These are phyloP conservation scores for Polyporus tsugae DNA, from an alignment of 1,284 basidiomycete genomes.

Conservation along the genomic window DNA sequence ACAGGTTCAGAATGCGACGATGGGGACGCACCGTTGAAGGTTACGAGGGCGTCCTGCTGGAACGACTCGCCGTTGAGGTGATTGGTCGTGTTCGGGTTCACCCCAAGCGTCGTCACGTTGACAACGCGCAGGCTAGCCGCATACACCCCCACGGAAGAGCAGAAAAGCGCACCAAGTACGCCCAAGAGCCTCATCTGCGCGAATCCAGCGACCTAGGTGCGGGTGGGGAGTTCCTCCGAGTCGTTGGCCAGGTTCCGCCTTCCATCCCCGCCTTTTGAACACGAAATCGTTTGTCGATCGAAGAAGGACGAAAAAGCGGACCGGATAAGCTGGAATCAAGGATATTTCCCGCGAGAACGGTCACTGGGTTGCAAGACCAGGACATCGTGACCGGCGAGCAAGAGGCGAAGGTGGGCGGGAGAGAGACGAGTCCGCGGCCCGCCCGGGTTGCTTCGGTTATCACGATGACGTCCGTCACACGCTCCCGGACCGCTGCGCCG, in stretches of 20 bases:
- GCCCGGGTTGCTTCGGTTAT: slow-evolving; percentile 17
- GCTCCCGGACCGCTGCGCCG: slow-evolving; percentile 7
- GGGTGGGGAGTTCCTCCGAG: not conserved
- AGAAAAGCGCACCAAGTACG: slow-evolving; percentile 6
- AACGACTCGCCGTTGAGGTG: slow-evolving; percentile 54
- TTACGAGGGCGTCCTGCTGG: slow-evolving; percentile 51
- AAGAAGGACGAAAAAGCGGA: slow-evolving; percentile 1
- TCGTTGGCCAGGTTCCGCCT: not conserved
- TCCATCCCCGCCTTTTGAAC: slow-evolving; percentile 16
- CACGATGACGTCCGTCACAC: slow-evolving; percentile 17
- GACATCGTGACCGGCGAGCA: slow-evolving; percentile 25
- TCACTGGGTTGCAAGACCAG: slow-evolving; percentile 22
- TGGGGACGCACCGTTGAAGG: slow-evolving; percentile 45
- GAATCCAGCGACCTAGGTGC: not conserved
- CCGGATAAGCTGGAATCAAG: not conserved
- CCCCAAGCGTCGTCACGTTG: slow-evolving; percentile 43
- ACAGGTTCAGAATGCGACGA: not conserved
- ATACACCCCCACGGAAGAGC: not conserved
- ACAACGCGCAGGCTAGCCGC: slow-evolving; percentile 34
- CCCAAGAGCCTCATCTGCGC: slow-evolving; percentile 16
- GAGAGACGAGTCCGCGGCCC: slow-evolving; percentile 12
- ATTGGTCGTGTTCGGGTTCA: slow-evolving; percentile 49
- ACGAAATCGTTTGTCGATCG: not conserved
- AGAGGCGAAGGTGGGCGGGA: not conserved
- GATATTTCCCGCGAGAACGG: not conserved